A percentile compares a stretch with the other conserved stretches of the same genome.
Conservation (phyloP, 345 rosid genomes). For the Eucalyptus regnans region DNA sequence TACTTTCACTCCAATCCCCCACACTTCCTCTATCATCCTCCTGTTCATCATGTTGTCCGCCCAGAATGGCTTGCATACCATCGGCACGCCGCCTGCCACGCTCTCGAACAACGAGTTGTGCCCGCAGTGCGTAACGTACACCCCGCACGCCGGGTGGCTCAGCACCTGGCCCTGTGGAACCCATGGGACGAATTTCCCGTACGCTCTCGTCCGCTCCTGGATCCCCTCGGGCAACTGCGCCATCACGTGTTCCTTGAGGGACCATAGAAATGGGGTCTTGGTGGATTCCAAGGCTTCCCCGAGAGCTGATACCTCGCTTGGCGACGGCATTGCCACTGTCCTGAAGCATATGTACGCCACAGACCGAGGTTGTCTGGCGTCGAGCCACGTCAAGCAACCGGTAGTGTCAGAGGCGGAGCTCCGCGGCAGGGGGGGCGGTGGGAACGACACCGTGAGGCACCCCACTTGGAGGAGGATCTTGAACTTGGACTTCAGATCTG, state of each 20-base stretch:
- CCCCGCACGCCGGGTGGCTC: constrained; percentile 23
- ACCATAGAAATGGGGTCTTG: constrained; percentile 17
- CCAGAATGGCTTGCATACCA: constrained; percentile 49
- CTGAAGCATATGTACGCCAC: constrained; percentile 60
- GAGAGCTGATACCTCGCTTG: constrained; percentile 26
- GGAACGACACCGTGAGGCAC: background rate
- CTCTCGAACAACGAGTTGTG: constrained; percentile 45
- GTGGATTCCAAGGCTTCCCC: constrained; percentile 39
- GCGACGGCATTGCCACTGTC: constrained; percentile 15
- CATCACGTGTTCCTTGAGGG: background rate
- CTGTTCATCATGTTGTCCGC: constrained; percentile 40
- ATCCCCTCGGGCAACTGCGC: constrained; percentile 7
- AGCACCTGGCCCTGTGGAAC: constrained; percentile 43
- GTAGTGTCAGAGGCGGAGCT: background rate
- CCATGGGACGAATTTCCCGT: constrained; percentile 46
- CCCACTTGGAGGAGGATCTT: constrained; percentile 17
- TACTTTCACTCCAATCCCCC: constrained; percentile 39
- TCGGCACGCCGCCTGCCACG: constrained; percentile 33
- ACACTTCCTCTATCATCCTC: constrained; percentile 34
- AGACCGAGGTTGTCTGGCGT: constrained; percentile 12
- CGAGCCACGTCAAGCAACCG: constrained; percentile 49
- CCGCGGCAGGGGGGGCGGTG: background rate
- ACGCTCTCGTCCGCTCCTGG: constrained; percentile 11
- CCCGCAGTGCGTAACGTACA: constrained; percentile 42
- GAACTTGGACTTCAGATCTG: constrained; percentile 23